Evolutionary conservation across 2,329 filamentous ascomycete species (phyloP), one percentile per base, ranked within the genome.

Genomic region (Parastagonospora nodorum): DNA sequence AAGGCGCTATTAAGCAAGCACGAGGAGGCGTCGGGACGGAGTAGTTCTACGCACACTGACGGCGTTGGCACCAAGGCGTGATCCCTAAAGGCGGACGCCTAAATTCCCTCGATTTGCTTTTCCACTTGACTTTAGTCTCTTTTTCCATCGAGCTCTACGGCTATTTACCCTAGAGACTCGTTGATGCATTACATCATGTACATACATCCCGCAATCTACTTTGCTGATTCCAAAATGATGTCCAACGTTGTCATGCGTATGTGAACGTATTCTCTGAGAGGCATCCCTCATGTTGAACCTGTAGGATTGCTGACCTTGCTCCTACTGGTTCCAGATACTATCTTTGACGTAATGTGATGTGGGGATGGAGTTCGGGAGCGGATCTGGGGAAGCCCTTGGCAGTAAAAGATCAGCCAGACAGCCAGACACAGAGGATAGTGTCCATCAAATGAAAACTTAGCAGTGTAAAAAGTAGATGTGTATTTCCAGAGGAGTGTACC

Each of bases 51-150:
- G 48, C 66, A 67, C 58, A 73, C 68, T 27, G 70, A 74, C 46
- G 72, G 72, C 37, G 72, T 75, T 4, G 72, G 72, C 36, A 75
- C 72, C 29, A 56, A 64, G 55, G 38, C 55, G 12, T 55, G 66
- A 53, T 50, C 42, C 27, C 47, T 40, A 60, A 74, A 73, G 67
- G 68, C 61, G 41, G 62, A 60, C 39, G 61, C 64, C 61, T 61
- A 64, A 71, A 64, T 63, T 58, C 40, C 57, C 50, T 54, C 24
- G 14, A 33, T 36, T 37, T 40, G 8, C 28, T 46, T 15, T 40
- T 40, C 31, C 8, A 11, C 8, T 35, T 24, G 35, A 46, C 44
- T 28, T 40, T 10, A 33, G 43, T 45, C 33, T 46, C 16, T 45
- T 45, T 38, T 47, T 48, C 14, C 42, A 33, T 37, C 11, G 43